phyloP scores from a whole-genome alignment of 345 rosid species.

The Lepidium aucheri region DNA sequence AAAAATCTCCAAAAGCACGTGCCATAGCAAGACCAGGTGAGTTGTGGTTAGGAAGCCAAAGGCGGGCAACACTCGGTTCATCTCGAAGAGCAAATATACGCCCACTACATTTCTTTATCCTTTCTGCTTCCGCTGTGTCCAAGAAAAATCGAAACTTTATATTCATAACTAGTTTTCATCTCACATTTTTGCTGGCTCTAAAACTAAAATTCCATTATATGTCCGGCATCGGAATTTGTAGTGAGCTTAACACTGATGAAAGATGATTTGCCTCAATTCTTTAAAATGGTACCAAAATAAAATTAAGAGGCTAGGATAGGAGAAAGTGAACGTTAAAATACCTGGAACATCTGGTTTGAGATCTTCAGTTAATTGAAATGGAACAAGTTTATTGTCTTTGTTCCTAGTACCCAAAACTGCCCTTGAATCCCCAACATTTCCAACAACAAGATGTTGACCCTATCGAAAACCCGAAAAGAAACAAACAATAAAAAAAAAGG shows the following conservation, averaged over 20 bases:
- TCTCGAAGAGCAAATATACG: conserved; percentile 89
- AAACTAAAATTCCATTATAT: neutral
- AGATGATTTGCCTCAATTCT: neutral
- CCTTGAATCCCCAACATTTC: conserved; percentile 90
- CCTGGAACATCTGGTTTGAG: conserved; percentile 98
- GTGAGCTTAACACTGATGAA: neutral
- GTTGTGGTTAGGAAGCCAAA: conserved; percentile 89
- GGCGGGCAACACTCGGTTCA: conserved; percentile 92
- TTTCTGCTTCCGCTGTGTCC: conserved; percentile 77
- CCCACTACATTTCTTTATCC: conserved; percentile 75
- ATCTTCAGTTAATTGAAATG: conserved; percentile 82
- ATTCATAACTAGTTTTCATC: neutral
- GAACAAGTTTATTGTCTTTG: conserved; percentile 52
- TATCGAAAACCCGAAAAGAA: conserved; percentile 15
- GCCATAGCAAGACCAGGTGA: conserved; percentile 99
- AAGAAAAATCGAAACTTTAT: neutral
- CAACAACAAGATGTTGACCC: conserved; percentile 80
- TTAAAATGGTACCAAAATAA: neutral
- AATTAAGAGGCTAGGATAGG: conserved; percentile 10
- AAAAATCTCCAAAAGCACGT: conserved; percentile 97
- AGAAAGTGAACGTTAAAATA: conserved; percentile 8
- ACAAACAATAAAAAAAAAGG: neutral
- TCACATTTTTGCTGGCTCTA: neutral
- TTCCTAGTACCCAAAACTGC: conserved; percentile 81
- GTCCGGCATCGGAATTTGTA: neutral